These are phyloP conservation scores for Pyracantha coccinea DNA, from an alignment of 331 rosid species.

Conservation along the genomic window DNA sequence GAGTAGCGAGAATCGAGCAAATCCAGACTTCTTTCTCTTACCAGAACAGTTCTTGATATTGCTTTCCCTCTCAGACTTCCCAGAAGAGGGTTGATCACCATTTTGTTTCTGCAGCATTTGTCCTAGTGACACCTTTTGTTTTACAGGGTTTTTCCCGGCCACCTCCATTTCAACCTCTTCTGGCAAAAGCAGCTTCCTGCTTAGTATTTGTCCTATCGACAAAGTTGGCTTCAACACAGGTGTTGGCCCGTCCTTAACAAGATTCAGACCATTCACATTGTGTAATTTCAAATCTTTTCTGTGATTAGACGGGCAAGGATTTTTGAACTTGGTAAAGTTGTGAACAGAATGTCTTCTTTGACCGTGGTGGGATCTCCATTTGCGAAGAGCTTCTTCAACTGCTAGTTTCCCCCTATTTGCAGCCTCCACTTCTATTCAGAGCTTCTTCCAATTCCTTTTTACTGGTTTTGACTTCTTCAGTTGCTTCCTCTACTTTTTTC, in stretches of 20 bases:
- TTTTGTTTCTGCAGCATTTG: conserved; percentile 73
- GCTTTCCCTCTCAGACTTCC: conserved; percentile 38
- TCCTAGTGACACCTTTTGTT: conserved; percentile 64
- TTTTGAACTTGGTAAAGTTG: conserved; percentile 63
- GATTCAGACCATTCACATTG: conserved; percentile 63
- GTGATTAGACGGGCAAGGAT: conserved; percentile 35
- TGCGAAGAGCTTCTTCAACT: conserved; percentile 84
- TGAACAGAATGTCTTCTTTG: conserved; percentile 47
- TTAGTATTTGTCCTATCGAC: conserved; percentile 83
- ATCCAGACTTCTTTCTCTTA: conserved; percentile 84
- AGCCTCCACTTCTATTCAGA: conserved; percentile 60
- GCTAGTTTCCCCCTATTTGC: conserved; percentile 79
- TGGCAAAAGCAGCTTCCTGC: conserved; percentile 61
- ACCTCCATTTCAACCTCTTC: conserved; percentile 38
- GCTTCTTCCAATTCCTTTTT: conserved; percentile 73
- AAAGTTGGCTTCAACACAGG: conserved; percentile 69
- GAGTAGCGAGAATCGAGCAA: conserved; percentile 55
- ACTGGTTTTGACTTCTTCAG: conserved; percentile 58
- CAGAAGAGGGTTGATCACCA: conserved; percentile 26
- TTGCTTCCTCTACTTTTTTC: conserved; percentile 61
- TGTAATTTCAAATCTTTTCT: conserved; percentile 48
- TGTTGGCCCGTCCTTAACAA: conserved; percentile 35
- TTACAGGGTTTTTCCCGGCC: conserved; percentile 29
- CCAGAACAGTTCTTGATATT: conserved; percentile 41
- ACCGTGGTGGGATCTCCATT: conserved; percentile 61